Evolutionary conservation across 139 green algal species (phyloP).

Genomic region (Astrephomene gubernaculifera): DNA sequence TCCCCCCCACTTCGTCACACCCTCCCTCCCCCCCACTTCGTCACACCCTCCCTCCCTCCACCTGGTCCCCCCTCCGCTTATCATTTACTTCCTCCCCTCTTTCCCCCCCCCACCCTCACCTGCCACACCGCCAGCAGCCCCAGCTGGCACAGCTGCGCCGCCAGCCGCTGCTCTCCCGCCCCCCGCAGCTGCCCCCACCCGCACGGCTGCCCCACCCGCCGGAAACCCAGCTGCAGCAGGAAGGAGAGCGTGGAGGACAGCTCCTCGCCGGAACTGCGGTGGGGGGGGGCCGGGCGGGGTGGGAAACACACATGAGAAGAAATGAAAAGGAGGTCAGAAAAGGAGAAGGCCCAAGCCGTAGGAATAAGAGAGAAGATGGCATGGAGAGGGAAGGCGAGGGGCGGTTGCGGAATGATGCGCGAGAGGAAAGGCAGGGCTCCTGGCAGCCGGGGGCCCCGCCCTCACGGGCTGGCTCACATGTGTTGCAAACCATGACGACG

Average conservation of each 20-base stretch:
- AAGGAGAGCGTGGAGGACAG: conserved; percentile 77
- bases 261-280: conserved; percentile 13
- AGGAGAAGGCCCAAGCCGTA: too few relatives aligned
- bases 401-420: too few relatives aligned
- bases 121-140: conserved; percentile 69
- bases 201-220: conserved; percentile 66
- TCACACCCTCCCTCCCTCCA: too few relatives aligned
- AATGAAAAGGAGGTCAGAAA: neutral
- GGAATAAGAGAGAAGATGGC: too few relatives aligned
- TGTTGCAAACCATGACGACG: too few relatives aligned
- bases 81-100: too few relatives aligned
- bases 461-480: too few relatives aligned
- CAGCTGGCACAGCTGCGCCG: conserved; percentile 82
- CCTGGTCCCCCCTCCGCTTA: too few relatives aligned
- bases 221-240: conserved; percentile 90
- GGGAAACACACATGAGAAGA: neutral
- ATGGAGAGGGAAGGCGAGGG: too few relatives aligned
- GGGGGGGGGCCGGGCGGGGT: neutral
- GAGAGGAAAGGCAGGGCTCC: too few relatives aligned
- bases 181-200: conserved; percentile 46
- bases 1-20: too few relatives aligned
- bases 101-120: conserved; percentile 13
- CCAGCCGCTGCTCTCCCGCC: conserved; percentile 64
- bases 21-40: neutral
- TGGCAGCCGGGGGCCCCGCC: too few relatives aligned